Base-by-base conservation (phyloP, 345 rosid species). In the Hevea brasiliensis region DNA sequence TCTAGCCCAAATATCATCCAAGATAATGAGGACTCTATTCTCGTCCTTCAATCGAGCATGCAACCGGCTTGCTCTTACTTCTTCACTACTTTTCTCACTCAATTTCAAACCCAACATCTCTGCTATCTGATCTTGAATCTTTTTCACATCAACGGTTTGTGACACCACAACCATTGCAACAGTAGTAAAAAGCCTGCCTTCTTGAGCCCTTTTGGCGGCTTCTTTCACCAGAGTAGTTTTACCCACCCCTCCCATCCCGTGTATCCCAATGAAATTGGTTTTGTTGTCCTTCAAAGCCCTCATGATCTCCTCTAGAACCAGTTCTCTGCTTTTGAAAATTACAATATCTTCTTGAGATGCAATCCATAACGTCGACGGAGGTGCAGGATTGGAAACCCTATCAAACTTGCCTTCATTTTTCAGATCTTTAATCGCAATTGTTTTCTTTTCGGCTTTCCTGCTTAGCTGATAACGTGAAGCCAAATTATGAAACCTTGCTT, bases 1-100 rank as follows among this genome's bases (percentile, higher is more conserved):
- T 11, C 18, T 53, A 6, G 68, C 47, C 82, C 82, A 74, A 1
- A 84, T 29, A 51, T 80, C 68, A 26, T 84, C 85, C 15, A 84
- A 53, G 17, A 84, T 72, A 8, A 84, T 62, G 50, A 84, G 76
- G 40, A 77, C 10, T 14, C 40, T 80, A 35, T 54, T 26, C 21
- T 40, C 53, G 1, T 67, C 56, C 70, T 40, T 72, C 66, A 81
- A 6, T 23, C 72, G 47, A 3, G 0, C 15, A 1, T 41, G n/a
- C 21, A 79, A 45, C 40, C 68, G 45, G 6, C 56, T 41, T 27
- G 79, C 82, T 27, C 82, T 73, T 9, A 14, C 74, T 4, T 5
- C 0, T 0, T 8, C 75, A 40, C 27, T 32, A 2, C 37, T 29
- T 20, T 64, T 47, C 35, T 71, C 82, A 15, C 76, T 67, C 24